Conservation (phyloP, 257 asterid genomes). For the Nicotiana undulata region DNA sequence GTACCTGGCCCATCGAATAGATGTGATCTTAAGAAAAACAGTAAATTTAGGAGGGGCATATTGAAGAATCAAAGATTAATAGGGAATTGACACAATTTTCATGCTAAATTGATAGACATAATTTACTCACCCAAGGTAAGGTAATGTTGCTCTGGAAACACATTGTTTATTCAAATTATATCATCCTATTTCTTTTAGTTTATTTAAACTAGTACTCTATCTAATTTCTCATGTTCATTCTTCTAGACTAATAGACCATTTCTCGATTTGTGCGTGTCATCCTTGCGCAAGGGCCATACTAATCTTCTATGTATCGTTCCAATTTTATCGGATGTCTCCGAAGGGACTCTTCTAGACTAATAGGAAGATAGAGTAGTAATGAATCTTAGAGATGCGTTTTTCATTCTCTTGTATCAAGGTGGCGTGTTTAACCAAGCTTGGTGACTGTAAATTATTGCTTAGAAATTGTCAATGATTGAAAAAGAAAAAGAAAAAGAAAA, state of each 20-base stretch:
- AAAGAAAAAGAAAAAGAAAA: background rate
- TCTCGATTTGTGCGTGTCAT: constrained; percentile 25
- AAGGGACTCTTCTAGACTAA: background rate
- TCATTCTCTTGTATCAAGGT: background rate
- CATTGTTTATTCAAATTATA: background rate
- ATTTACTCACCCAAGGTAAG: background rate
- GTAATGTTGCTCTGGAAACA: background rate
- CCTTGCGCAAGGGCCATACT: constrained; percentile 23
- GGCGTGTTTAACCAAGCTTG: background rate
- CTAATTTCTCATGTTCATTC: background rate
- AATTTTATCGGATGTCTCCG: constrained; percentile 18
- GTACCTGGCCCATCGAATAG: background rate
- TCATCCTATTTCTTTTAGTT: background rate
- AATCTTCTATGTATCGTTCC: constrained; percentile 21
- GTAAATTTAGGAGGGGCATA: background rate
- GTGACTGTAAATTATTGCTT: background rate
- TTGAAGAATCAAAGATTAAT: background rate
- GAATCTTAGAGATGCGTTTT: background rate
- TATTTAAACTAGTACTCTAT: background rate
- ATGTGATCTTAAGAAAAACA: background rate
- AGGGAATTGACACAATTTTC: background rate
- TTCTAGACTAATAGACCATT: constrained; percentile 10
- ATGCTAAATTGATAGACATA: background rate
- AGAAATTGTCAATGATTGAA: background rate
- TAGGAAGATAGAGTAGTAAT: background rate